These are phyloP conservation scores for Spathaspora gorwiae DNA, from an alignment of 805 yeast genomes.

Conservation along the genomic window DNA sequence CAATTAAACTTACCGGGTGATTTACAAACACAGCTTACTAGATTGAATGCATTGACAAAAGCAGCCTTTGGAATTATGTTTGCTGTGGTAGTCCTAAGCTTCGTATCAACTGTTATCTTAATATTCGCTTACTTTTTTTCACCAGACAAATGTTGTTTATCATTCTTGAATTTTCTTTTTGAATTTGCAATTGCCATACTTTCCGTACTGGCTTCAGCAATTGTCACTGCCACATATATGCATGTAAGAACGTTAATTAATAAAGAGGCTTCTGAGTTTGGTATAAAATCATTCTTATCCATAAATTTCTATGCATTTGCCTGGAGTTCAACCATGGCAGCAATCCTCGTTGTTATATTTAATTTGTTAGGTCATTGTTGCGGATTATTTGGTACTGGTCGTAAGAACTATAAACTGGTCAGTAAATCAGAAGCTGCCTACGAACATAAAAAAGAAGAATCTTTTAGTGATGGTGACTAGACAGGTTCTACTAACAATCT, in stretches of 20 bases:
- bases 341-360: constrained; percentile 25
- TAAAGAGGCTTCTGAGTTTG: constrained; percentile 42
- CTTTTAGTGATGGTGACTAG: neutral
- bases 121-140: constrained; percentile 36
- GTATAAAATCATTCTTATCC: constrained; percentile 51
- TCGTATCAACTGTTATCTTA: constrained; percentile 47
- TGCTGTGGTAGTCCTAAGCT: constrained; percentile 30
- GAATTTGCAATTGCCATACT: constrained; percentile 43
- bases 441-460: constrained; percentile 13
- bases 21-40: constrained; percentile 41
- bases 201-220: constrained; percentile 45
- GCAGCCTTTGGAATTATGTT: constrained; percentile 50
- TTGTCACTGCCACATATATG: constrained; percentile 60
- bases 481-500: no score
- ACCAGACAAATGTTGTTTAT: constrained; percentile 42
- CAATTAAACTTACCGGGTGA: constrained; percentile 50
- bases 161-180: constrained; percentile 41
- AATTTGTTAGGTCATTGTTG: constrained; percentile 39
- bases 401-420: constrained; percentile 22
- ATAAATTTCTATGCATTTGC: constrained; percentile 51
- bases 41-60: constrained; percentile 45
- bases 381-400: constrained; percentile 33
- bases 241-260: constrained; percentile 50
- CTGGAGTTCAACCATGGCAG: constrained; percentile 60
- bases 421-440: constrained; percentile 20